Evolutionary conservation across 805 yeast species (phyloP).

Genomic region (Barnettozyma wickerhamii): DNA sequence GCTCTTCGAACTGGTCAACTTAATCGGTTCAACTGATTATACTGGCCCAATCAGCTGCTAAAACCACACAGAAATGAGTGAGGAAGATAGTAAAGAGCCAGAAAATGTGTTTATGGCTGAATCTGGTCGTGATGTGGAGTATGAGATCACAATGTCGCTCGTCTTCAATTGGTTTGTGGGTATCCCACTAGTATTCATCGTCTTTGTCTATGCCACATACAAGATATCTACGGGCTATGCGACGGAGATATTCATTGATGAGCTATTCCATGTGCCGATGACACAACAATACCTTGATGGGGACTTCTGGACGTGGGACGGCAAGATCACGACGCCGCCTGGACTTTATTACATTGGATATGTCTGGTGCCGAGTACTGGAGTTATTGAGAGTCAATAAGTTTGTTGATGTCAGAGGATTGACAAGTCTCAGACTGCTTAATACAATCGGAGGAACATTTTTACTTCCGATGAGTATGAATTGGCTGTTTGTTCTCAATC

Average conservation of each 20-base stretch:
- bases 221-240: constrained; percentile 26
- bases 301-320: constrained; percentile 69
- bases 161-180: constrained; percentile 30
- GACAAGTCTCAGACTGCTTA: constrained; percentile 48
- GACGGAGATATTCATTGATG: constrained; percentile 51
- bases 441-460: constrained; percentile 60
- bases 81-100: not conserved
- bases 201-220: constrained; percentile 26
- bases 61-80: too few species aligned
- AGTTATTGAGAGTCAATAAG: constrained; percentile 18
- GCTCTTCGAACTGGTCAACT: too few species aligned
- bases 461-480: constrained; percentile 45
- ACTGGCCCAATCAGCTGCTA: too few species aligned
- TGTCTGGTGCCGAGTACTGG: constrained; percentile 26
- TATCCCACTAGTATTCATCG: constrained; percentile 27
- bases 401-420: constrained; percentile 30
- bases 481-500: constrained; percentile 36
- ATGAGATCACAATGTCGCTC: constrained; percentile 23
- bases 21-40: too few species aligned
- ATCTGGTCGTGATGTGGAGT: constrained; percentile 19
- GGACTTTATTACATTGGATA: constrained; percentile 65
- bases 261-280: constrained; percentile 81
- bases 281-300: constrained; percentile 61
- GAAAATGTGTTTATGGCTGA: not conserved
- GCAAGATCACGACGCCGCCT: constrained; percentile 95